Evolutionary conservation across 768 basidiomycete species (phyloP).

Genomic region (Tephrocybe rancida): DNA sequence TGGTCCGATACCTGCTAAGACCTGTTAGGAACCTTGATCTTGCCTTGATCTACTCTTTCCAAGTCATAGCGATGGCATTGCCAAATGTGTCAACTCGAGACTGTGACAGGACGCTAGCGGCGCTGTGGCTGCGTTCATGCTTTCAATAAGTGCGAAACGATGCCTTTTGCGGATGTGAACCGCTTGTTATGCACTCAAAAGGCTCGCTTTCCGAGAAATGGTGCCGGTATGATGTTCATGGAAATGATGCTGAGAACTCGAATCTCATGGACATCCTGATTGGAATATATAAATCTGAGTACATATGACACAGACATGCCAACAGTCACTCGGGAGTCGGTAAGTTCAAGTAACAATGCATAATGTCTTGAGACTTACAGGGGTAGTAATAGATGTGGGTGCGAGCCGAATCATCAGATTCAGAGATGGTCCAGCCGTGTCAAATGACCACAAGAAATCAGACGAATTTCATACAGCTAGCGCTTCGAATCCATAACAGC

Average conservation of each 20-base stretch:
- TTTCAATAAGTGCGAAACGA: background rate
- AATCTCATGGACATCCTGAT: conserved; percentile 1
- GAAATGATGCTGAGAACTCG: background rate
- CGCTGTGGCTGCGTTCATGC: background rate
- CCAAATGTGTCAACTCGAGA: background rate
- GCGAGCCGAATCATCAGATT: background rate
- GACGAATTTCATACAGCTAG: background rate
- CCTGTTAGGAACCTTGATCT: background rate
- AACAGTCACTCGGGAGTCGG: background rate
- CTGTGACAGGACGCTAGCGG: background rate
- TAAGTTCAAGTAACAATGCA: background rate
- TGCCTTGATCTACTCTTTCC: too few species aligned
- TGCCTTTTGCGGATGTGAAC: too few species aligned
- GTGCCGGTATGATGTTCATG: background rate
- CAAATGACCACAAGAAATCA: conserved; percentile 7
- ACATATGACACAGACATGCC: conserved; percentile 5
- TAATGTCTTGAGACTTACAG: background rate
- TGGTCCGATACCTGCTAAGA: conserved; percentile 4
- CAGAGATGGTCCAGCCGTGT: background rate
- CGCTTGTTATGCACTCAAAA: too few species aligned
- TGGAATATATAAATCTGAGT: conserved; percentile 1
- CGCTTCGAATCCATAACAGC: conserved; percentile 4
- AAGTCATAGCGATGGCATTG: background rate
- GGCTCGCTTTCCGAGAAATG: too few species aligned
- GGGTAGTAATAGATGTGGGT: background rate